Percentiles rank a stretch among this genome's conserved stretches.
These are phyloP conservation scores for Nakazawaea laoshanensis DNA, from an alignment of 805 yeast species.

Conservation along the genomic window DNA sequence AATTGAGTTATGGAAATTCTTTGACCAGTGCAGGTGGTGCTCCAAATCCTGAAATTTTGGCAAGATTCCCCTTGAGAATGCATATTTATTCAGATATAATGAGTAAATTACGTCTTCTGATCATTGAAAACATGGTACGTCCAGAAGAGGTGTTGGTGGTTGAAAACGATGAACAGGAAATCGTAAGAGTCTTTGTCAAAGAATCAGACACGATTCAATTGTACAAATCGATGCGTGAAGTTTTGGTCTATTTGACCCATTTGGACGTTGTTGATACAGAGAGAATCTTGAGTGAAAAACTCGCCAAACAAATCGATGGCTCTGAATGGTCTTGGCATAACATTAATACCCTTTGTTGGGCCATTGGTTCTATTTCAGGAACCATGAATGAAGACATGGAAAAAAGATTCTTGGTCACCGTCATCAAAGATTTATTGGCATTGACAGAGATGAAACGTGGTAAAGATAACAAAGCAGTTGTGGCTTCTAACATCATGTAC, in stretches of 20 bases:
- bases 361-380: conserved; percentile 97
- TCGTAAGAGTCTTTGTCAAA: conserved; percentile 93
- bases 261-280: conserved; percentile 92
- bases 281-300: conserved; percentile 83
- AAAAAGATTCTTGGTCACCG: conserved; percentile 85
- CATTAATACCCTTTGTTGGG: conserved; percentile 97
- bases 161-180: conserved; percentile 98
- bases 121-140: conserved; percentile 95
- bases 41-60: conserved; percentile 70
- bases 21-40: conserved; percentile 58
- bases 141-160: conserved; percentile 97
- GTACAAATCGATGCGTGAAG: conserved; percentile 94
- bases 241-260: conserved; percentile 89
- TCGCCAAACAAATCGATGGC: conserved; percentile 90
- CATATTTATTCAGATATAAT: conserved; percentile 75
- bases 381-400: conserved; percentile 98
- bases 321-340: conserved; percentile 99
- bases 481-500: conserved; percentile 99
- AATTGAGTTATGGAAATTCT: conserved; percentile 38
- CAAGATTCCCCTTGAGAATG: conserved; percentile 76
- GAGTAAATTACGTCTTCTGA: conserved; percentile 80
- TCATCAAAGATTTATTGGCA: conserved; percentile 84
- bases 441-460: conserved; percentile 95
- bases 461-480: conserved; percentile 96
- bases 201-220: conserved; percentile 95